phyloP scores from a whole-genome alignment of 2,329 filamentous ascomycete species.

The Fusarium nanum region DNA sequence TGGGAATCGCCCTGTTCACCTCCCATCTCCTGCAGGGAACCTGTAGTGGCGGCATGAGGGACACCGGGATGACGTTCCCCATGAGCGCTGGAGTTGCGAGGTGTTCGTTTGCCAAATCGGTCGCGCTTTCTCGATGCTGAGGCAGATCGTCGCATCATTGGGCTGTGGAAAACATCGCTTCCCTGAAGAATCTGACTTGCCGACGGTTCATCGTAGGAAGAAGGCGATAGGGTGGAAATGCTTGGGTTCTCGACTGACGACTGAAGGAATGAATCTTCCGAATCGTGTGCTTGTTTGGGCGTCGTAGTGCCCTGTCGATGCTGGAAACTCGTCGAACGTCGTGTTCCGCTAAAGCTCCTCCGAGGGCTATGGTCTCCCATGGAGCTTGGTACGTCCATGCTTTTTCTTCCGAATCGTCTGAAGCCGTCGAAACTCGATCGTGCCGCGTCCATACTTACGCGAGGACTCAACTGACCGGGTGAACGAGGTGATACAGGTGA shows the following conservation, averaged over 20 bases:
- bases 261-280: constrained; percentile 78
- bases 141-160: constrained; percentile 70
- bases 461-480: constrained; percentile 60
- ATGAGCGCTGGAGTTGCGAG: constrained; percentile 31
- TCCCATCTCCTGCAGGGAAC: constrained; percentile 46
- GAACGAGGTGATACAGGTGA: constrained; percentile 61
- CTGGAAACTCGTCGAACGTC: constrained; percentile 62
- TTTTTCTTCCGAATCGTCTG: constrained; percentile 60
- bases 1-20: constrained; percentile 31
- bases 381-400: constrained; percentile 62
- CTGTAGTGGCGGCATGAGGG: constrained; percentile 55
- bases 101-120: constrained; percentile 20
- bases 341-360: constrained; percentile 73
- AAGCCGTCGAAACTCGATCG: constrained; percentile 66
- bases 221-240: constrained; percentile 75
- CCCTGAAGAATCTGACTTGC: constrained; percentile 90
- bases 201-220: constrained; percentile 80
- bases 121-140: constrained; percentile 52
- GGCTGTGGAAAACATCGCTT: constrained; percentile 88
- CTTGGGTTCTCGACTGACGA: constrained; percentile 79
- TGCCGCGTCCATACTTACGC: constrained; percentile 64
- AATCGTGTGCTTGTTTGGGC: constrained; percentile 54
- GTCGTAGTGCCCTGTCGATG: constrained; percentile 43
- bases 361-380: constrained; percentile 58
- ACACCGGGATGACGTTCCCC: constrained; percentile 22